Evolutionary conservation across 2,329 filamentous ascomycete genomes (phyloP), one percentile per base, ranked within the genome.

Genomic region (Aspergillus flavus): DNA sequence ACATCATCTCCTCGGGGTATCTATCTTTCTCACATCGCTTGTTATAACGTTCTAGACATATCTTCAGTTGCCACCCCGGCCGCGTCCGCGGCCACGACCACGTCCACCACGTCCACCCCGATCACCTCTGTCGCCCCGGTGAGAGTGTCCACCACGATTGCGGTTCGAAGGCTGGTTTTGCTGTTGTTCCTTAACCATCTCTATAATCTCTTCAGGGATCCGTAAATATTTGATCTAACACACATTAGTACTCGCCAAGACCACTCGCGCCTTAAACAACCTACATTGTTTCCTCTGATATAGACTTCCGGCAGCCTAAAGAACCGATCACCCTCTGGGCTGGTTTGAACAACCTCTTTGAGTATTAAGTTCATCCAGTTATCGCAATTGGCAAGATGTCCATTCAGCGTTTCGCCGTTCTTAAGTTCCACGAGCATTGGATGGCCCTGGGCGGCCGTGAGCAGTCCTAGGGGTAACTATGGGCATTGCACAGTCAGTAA

Each of bases 341-440:
- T 97, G 21, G 95, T 98, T 81, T 98, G 94, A 41, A 98, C 92
- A 26, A 99, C 96, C 79, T 98, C 95, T 80, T 95, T 96, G 69
- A 99, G 82, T 2, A 94, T 98, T 71, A 99, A 83, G 82, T 99
- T 99, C 95, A 99, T 99, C 93, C 95, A 99, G 56, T 94, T 99
- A 79, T 99, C 95, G 88, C 94, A 99, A 79, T 91, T 93, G 78
- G 97, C 91, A 64, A 99, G 85, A 76, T 97, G 93, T 67, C 95
- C 95, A 81, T 98, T 99, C 65, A 99, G 87, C 0, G 95, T 98
- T 81, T 99, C 94, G 82, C 94, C 94, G 75, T 94, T 96, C 85
- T 97, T 97, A 69, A 97, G 90, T 84, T 97, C 94, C 69, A 97
- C 94, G 62, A 97, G 90, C 91, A 97, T 98, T 4, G 95, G 94